Evolutionary conservation across 2,329 filamentous ascomycete genomes (phyloP), one percentile per base, ranked within the genome.

Genomic region (Fusarium drepaniforme): DNA sequence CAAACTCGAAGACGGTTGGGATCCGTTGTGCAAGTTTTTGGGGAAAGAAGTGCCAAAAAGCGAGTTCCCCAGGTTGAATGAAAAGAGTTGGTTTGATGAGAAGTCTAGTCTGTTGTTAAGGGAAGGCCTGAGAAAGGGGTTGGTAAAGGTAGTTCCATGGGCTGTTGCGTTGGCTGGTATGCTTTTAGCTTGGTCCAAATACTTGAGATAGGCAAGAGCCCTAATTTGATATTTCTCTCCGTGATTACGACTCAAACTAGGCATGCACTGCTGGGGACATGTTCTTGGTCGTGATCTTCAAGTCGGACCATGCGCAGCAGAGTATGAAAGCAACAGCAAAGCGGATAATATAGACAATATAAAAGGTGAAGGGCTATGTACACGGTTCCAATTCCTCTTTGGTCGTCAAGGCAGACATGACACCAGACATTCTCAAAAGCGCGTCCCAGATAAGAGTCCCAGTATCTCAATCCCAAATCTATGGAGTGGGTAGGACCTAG

Each of bases 1-100:
- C 67, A 77, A 78, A 3, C 79, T 83, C 12, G 78, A 81, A 25
- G 81, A 84, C 30, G 82, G 82, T 44, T 84, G 81, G 83, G 82
- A 75, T 21, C 82, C 82, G 8, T 75, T 84, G 23, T 84, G 83
- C 71, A 59, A 78, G 44, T 84, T 84, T 65, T 74, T 84, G 0
- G 81, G 80, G 44, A 81, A 82, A 49, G 68, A 79, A 0, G 75
- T 84, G 0, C 83, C 83, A 3, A 68, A 74, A 8, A 66, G 35
- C 30, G 53, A 68, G 3, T 79, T 80, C 46, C 78, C 77, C 0
- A 70, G 75, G 25, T 62, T 75, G 9, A 84, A 85, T 69, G 80
- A 84, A 28, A 65, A 60, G 56, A 53, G 51, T 21, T 71, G 65
- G 68, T 68, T 71, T 23, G 68, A 68, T 21, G 65, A 68, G 3